Percentiles rank a stretch among this genome's conserved stretches.
These are phyloP conservation scores for Apophysomyces trapeziformis DNA, from an alignment of 371 early-diverging fungal species.

Conservation along the genomic window DNA sequence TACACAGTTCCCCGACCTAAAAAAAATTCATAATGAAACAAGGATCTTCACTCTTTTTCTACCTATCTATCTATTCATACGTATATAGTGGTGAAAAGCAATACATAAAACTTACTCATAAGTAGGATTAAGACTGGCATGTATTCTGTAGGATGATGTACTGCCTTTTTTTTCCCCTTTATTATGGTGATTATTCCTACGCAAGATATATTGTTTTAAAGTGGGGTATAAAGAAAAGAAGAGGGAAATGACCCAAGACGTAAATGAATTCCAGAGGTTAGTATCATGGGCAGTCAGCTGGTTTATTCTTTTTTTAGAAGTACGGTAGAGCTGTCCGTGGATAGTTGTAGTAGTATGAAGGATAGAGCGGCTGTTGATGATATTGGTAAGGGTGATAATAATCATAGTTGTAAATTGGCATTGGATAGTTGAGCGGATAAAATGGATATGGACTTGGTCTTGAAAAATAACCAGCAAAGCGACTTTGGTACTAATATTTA, in stretches of 20 bases:
- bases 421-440: background rate
- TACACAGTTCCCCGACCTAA: no score
- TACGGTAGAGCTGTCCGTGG: constrained; percentile 6
- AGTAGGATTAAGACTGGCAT: no score
- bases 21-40: no score
- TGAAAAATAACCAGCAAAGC: background rate
- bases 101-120: no score
- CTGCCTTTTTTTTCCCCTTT: background rate
- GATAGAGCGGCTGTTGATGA: background rate
- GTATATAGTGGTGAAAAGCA: no score
- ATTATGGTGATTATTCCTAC: background rate
- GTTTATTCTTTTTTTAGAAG: constrained; percentile 6
- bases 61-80: background rate
- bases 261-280: background rate
- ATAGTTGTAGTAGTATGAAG: background rate
- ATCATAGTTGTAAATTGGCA: background rate
- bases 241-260: background rate
- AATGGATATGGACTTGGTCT: background rate
- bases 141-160: no score
- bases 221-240: no score
- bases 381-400: background rate
- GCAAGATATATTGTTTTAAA: background rate
- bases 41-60: background rate
- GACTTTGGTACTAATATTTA: background rate
- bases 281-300: background rate